Evolutionary conservation across 495 filamentous ascomycete species (phyloP).

Genomic region (Filosporella fistucella): DNA sequence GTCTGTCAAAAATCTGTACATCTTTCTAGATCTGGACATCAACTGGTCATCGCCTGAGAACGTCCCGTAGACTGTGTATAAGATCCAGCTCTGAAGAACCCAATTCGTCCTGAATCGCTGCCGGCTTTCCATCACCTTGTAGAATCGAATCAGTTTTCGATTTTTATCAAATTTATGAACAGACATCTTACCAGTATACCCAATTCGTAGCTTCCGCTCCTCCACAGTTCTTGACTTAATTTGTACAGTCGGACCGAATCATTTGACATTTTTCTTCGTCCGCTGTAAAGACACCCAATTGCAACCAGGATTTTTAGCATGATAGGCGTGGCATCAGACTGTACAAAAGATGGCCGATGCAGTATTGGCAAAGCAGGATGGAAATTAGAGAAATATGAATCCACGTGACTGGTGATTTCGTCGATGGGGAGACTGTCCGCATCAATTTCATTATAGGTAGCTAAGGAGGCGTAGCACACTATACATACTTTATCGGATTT

Average conservation of each 20-base stretch:
- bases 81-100: not conserved
- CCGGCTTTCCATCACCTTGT: not conserved
- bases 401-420: not conserved
- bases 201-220: not conserved
- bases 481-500: not conserved
- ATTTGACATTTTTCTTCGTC: not conserved
- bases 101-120: not conserved
- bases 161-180: not conserved
- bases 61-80: not conserved
- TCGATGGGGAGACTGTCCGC: not conserved
- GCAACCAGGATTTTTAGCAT: not conserved
- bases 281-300: not conserved
- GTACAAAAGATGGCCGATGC: not conserved
- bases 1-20: not conserved
- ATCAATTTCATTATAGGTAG: not conserved
- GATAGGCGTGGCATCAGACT: not conserved
- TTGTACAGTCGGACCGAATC: not conserved
- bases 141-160: not conserved
- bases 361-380: not conserved
- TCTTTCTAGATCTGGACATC: not conserved
- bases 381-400: not conserved
- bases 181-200: not conserved
- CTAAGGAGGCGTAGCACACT: not conserved
- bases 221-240: not conserved
- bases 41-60: not conserved